phyloP scores from a whole-genome alignment of 176 grass and related monocot species.

The Avena eriantha region DNA sequence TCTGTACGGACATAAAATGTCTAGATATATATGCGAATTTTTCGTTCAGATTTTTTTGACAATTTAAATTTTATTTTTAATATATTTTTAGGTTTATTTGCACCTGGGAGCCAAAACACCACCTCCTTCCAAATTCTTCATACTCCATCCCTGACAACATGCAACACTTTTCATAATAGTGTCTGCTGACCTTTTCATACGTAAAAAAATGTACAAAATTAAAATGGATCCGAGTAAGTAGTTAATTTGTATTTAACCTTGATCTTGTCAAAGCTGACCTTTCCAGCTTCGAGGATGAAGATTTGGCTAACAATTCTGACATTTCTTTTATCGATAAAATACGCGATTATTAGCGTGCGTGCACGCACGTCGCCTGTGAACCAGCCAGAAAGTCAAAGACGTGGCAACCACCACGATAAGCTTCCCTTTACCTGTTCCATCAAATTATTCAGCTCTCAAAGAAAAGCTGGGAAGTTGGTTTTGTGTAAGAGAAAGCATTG shows the following conservation, averaged over 20 bases:
- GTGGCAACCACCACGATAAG: background rate
- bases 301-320: conserved; percentile 2
- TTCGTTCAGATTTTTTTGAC: too few relatives aligned
- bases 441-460: background rate
- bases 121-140: too few relatives aligned
- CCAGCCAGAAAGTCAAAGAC: conserved; percentile 22
- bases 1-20: too few relatives aligned
- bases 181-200: too few relatives aligned
- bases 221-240: background rate
- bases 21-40: too few relatives aligned
- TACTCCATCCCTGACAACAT: too few relatives aligned
- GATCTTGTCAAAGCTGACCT: background rate
- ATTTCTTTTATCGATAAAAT: background rate
- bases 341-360: background rate
- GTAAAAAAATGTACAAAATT: too few relatives aligned
- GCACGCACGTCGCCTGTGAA: conserved; percentile 39
- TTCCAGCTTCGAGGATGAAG: background rate
- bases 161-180: too few relatives aligned
- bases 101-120: too few relatives aligned
- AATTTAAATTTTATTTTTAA: too few relatives aligned
- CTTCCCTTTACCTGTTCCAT: background rate
- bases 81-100: too few relatives aligned
- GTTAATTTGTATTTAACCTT: background rate
- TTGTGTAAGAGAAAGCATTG: background rate
- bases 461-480: background rate